A percentile compares a stretch with the other conserved stretches of the same genome.
These are phyloP conservation scores for Termitomyces sp. DNA, from an alignment of 768 basidiomycete genomes.

Conservation along the genomic window DNA sequence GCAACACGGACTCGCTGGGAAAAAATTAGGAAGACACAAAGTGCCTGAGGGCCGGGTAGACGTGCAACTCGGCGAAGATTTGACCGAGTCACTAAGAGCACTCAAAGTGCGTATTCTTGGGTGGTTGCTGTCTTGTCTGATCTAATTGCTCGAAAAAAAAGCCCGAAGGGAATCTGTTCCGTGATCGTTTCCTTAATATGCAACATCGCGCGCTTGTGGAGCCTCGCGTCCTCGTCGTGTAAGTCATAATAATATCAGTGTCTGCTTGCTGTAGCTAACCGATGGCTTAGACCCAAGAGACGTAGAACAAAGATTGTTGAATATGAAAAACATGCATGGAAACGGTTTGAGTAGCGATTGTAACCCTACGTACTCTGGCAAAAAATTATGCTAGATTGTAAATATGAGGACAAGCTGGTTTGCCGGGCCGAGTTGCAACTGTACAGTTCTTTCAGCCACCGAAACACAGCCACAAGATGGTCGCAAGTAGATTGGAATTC, in stretches of 20 bases:
- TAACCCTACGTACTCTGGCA: not conserved
- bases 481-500: not conserved
- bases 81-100: conserved; percentile 77
- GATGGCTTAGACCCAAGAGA: conserved; percentile 40
- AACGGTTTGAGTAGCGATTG: conserved; percentile 48
- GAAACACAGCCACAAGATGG: conserved; percentile 12
- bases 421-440: conserved; percentile 8
- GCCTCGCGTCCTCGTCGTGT: conserved; percentile 79
- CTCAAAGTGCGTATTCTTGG: conserved; percentile 58
- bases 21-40: conserved; percentile 73
- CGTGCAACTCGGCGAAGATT: conserved; percentile 88
- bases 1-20: conserved; percentile 61
- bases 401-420: not conserved
- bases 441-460: conserved; percentile 16
- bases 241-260: conserved; percentile 19
- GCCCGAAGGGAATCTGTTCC: conserved; percentile 93
- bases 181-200: conserved; percentile 81
- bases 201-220: conserved; percentile 87
- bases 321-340: conserved; percentile 80
- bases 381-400: not conserved
- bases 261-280: not conserved
- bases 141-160: conserved; percentile 23
- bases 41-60: conserved; percentile 66
- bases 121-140: not conserved
- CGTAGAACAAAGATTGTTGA: conserved; percentile 48